These are phyloP conservation scores for Aspergillus costaricaensis DNA, from an alignment of 2,329 filamentous ascomycete genomes.

Conservation along the genomic window DNA sequence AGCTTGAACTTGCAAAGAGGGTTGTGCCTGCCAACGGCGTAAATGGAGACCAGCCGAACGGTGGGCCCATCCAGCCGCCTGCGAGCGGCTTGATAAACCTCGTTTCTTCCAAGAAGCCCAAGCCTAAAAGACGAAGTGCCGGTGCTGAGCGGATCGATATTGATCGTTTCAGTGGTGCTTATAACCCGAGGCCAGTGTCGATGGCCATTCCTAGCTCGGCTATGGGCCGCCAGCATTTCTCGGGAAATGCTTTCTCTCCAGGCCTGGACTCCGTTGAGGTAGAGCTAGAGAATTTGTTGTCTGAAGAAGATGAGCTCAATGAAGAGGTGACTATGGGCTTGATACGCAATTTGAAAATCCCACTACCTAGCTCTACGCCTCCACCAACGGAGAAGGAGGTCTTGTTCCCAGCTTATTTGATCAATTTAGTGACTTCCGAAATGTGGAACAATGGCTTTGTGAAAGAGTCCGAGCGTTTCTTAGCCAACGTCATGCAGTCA, in stretches of 20 bases:
- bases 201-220: slow-evolving; percentile 71
- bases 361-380: slow-evolving; percentile 79
- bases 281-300: slow-evolving; percentile 89
- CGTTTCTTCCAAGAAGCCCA: slow-evolving; percentile 94
- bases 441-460: slow-evolving; percentile 99
- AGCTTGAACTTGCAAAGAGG: slow-evolving; percentile 83
- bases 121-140: slow-evolving; percentile 76
- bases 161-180: slow-evolving; percentile 87
- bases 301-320: slow-evolving; percentile 93
- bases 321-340: slow-evolving; percentile 96
- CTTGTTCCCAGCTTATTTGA: slow-evolving; percentile 96
- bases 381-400: slow-evolving; percentile 98
- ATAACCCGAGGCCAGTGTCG: slow-evolving; percentile 92
- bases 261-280: slow-evolving; percentile 88
- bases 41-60: slow-evolving; percentile 65
- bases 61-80: slow-evolving; percentile 56
- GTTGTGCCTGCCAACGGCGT: slow-evolving; percentile 68
- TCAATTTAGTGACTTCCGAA: slow-evolving; percentile 97
- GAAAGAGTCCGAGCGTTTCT: slow-evolving; percentile 97
- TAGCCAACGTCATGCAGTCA: slow-evolving; percentile 99
- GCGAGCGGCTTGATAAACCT: slow-evolving; percentile 88
- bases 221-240: slow-evolving; percentile 68
- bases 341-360: slow-evolving; percentile 95
- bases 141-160: slow-evolving; percentile 81
- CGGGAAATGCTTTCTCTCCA: slow-evolving; percentile 75